Conservation (phyloP, 148 eudicot genomes). For the Rheum nobile region DNA sequence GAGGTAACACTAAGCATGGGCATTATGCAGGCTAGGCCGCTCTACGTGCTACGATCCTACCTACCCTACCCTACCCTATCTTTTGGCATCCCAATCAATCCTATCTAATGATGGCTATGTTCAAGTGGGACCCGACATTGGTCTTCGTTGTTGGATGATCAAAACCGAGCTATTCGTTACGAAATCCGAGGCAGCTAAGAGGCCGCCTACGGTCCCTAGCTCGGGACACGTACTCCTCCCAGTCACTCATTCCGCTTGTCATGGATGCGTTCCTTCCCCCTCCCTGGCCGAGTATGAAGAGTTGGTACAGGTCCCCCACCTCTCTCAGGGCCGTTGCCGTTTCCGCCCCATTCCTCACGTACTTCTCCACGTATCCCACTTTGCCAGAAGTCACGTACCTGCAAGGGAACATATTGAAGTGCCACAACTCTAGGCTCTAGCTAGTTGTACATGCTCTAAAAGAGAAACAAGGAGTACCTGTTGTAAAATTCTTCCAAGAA, state of each 20-base stretch:
- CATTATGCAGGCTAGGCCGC: neutral
- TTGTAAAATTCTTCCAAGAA: constrained; percentile 58
- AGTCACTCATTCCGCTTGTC: constrained; percentile 72
- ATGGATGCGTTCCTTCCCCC: constrained; percentile 42
- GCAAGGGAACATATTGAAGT: too few relatives aligned
- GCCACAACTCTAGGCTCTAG: too few relatives aligned
- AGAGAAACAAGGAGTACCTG: too few relatives aligned
- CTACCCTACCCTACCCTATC: neutral
- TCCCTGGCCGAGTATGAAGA: constrained; percentile 73
- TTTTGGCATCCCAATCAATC: neutral
- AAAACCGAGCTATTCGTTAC: constrained; percentile 63
- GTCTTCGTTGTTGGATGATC: constrained; percentile 59
- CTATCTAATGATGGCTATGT: neutral
- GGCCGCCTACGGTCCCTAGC: constrained; percentile 78
- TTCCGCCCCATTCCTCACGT: constrained; percentile 54
- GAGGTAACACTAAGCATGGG: too few relatives aligned
- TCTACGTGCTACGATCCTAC: neutral
- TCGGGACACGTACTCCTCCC: constrained; percentile 99
- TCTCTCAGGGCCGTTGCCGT: constrained; percentile 57
- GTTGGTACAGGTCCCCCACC: constrained; percentile 61
- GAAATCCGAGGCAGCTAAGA: constrained; percentile 81
- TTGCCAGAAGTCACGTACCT: constrained; percentile 83
- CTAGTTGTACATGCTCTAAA: too few relatives aligned
- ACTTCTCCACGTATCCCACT: constrained; percentile 72
- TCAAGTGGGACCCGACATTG: constrained; percentile 17